These are phyloP conservation scores for Chalciporus sphaerocephalus DNA, from an alignment of 768 basidiomycete genomes.

Conservation along the genomic window DNA sequence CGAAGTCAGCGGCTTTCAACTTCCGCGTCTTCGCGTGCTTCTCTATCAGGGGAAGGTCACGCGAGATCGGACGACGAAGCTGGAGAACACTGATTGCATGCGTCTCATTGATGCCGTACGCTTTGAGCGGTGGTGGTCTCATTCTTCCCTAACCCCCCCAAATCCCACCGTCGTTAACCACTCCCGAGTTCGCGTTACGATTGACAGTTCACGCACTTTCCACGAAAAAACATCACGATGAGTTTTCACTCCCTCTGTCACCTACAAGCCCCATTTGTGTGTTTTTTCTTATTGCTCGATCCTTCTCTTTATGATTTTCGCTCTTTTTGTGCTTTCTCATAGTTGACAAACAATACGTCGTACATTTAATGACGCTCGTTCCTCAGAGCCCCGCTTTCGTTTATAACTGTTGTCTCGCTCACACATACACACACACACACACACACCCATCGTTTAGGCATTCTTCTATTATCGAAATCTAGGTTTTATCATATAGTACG, in stretches of 20 bases:
- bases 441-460: not conserved
- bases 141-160: not conserved
- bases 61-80: conserved; percentile 19
- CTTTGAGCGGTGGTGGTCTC: not conserved
- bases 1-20: conserved; percentile 13
- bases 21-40: conserved; percentile 11
- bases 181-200: conserved; percentile 18
- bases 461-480: not conserved
- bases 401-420: conserved; percentile 22
- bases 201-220: conserved; percentile 16
- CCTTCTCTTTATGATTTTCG: not conserved
- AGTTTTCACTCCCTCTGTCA: not conserved
- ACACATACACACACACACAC: not conserved
- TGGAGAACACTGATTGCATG: conserved; percentile 14
- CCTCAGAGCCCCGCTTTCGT: conserved; percentile 11
- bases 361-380: conserved; percentile 24
- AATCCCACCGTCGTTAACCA: conserved; percentile 1
- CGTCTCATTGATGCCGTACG: conserved; percentile 17
- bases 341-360: conserved; percentile 15
- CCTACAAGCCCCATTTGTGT: conserved; percentile 1
- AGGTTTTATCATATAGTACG: not conserved
- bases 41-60: conserved; percentile 13
- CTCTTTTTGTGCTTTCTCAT: not conserved
- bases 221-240: conserved; percentile 26
- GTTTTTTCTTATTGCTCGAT: not conserved